Evolutionary conservation across 192 early-diverging fungal genomes (phyloP).

Genomic region (Podochytrium sp.): DNA sequence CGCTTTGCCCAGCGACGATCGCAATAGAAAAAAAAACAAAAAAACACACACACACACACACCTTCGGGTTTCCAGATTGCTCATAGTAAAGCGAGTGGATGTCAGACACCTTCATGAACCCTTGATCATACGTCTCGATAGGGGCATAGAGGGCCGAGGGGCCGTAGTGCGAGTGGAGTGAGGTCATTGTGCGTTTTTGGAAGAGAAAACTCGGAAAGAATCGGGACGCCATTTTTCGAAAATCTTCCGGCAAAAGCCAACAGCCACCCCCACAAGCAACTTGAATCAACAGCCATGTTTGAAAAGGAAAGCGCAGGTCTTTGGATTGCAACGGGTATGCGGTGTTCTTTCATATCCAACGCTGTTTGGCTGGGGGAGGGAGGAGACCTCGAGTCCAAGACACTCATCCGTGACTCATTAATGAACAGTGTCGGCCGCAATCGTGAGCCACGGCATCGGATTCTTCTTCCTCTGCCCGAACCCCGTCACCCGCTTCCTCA

Average conservation of each 20-base stretch:
- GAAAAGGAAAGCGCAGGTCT: neutral
- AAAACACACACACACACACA: neutral
- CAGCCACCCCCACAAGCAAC: neutral
- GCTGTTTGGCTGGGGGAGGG: neutral
- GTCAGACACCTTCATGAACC: conserved; percentile 59
- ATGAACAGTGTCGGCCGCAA: neutral
- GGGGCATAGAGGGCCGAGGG: conserved; percentile 1
- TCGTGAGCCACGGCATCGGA: neutral
- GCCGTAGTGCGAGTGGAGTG: neutral
- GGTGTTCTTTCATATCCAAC: neutral
- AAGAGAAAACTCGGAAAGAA: neutral
- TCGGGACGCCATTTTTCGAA: neutral
- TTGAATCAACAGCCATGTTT: neutral
- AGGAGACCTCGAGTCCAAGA: neutral
- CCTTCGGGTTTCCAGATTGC: conserved; percentile 65
- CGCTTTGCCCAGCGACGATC: no score
- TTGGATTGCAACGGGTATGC: conserved; percentile 6
- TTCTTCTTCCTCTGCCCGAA: conserved; percentile 5
- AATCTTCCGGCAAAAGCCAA: neutral
- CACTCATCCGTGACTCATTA: neutral
- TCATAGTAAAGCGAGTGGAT: conserved; percentile 68
- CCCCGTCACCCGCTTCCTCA: neutral
- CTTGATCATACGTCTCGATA: conserved; percentile 53
- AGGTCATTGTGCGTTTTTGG: neutral
- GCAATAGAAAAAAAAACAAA: conserved; percentile 29